These are phyloP conservation scores for Amoebophrya sp. DNA, from an alignment of 169 alveolate species.

Conservation along the genomic window DNA sequence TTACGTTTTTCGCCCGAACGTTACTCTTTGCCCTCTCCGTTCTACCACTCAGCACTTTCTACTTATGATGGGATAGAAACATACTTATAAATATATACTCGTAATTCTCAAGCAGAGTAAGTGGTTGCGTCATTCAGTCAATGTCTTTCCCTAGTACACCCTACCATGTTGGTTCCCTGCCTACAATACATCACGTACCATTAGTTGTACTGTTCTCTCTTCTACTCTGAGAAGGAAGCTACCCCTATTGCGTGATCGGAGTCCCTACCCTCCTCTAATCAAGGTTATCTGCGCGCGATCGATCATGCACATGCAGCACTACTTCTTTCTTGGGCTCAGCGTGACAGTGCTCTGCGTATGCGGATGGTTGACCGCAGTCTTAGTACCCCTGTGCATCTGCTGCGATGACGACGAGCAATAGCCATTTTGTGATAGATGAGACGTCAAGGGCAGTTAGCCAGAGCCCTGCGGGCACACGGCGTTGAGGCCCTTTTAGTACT, in stretches of 20 bases:
- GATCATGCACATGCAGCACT: neutral
- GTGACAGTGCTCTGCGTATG: neutral
- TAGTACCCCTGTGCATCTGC: neutral
- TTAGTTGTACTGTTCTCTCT: neutral
- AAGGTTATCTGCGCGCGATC: neutral
- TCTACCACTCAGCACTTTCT: too few species aligned
- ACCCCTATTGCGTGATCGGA: too few species aligned
- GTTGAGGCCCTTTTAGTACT: too few species aligned
- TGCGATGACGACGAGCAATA: neutral
- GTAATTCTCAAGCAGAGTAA: neutral
- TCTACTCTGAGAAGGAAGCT: too few species aligned
- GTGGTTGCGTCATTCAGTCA: neutral
- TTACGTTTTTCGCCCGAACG: neutral
- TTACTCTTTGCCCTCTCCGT: neutral
- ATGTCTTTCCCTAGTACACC: neutral
- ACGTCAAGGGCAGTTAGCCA: too few species aligned
- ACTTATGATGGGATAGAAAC: neutral
- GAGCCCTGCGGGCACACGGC: too few species aligned
- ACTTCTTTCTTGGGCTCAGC: neutral
- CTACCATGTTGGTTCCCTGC: neutral
- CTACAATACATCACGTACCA: neutral
- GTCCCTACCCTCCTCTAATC: neutral
- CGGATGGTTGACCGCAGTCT: neutral
- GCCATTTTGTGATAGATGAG: too few species aligned
- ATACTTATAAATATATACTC: neutral